phyloP scores from a whole-genome alignment of 495 filamentous ascomycete species.

The Lophiotrema nucula region DNA sequence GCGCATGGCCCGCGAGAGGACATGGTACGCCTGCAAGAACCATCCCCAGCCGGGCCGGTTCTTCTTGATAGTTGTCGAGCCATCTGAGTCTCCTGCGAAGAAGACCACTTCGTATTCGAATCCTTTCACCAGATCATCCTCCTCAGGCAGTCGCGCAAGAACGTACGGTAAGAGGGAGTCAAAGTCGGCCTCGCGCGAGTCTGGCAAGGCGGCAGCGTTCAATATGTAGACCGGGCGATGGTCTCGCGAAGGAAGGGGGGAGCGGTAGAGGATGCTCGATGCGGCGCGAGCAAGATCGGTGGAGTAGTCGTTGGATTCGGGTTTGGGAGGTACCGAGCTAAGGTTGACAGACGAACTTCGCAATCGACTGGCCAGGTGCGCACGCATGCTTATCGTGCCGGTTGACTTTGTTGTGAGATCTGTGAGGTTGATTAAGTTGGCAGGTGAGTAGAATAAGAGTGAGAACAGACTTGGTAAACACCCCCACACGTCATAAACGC shows the following conservation, averaged over 20 bases:
- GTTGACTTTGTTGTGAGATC: neutral
- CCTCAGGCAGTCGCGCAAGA: conserved; percentile 51
- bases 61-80: conserved; percentile 42
- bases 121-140: conserved; percentile 54
- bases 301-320: conserved; percentile 44
- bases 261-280: conserved; percentile 51
- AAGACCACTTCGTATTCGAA: conserved; percentile 56
- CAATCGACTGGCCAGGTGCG: conserved; percentile 27
- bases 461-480: neutral
- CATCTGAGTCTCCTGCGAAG: conserved; percentile 51
- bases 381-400: conserved; percentile 24
- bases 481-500: neutral
- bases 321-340: conserved; percentile 36
- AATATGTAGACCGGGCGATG: conserved; percentile 53
- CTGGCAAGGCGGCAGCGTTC: conserved; percentile 57
- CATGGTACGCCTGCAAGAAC: conserved; percentile 57
- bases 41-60: conserved; percentile 56
- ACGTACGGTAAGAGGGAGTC: conserved; percentile 57
- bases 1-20: conserved; percentile 52
- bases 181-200: conserved; percentile 51
- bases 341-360: conserved; percentile 34
- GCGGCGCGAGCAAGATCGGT: conserved; percentile 43
- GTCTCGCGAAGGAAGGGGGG: conserved; percentile 47
- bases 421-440: neutral
- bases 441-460: neutral